A percentile compares a stretch with the other conserved stretches of the same genome.
phyloP scores from a whole-genome alignment of 148 eudicot species.

The Fallopia convolvulus region DNA sequence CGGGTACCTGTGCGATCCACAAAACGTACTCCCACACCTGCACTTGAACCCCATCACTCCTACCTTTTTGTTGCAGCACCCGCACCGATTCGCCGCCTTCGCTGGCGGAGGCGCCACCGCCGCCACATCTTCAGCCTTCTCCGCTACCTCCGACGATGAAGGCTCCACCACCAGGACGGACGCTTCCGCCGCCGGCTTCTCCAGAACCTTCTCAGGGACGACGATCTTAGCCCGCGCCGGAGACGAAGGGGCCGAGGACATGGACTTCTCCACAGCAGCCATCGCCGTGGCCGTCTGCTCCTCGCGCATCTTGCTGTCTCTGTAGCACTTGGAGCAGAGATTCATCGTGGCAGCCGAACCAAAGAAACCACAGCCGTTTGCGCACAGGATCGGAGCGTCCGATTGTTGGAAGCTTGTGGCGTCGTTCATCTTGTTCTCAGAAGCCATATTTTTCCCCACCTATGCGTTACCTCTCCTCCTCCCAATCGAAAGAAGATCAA shows the following conservation, averaged over 20 bases:
- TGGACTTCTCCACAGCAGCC: conserved; percentile 29
- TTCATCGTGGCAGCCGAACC: conserved; percentile 48
- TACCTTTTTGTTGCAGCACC: conserved; percentile 47
- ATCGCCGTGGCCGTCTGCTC: conserved; percentile 32
- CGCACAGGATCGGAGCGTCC: conserved; percentile 39
- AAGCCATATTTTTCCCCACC: conserved; percentile 15
- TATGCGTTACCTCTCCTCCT: background rate
- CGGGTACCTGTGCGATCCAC: conserved; percentile 55
- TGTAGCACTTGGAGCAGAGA: conserved; percentile 55
- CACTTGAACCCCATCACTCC: conserved; percentile 60
- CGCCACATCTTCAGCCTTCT: conserved; percentile 3
- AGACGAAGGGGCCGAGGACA: background rate
- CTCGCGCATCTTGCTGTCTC: conserved; percentile 26
- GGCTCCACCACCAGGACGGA: background rate
- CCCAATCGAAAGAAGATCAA: background rate
- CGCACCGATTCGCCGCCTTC: conserved; percentile 32
- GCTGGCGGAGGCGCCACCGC: background rate
- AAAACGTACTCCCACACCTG: conserved; percentile 44
- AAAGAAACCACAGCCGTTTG: conserved; percentile 63
- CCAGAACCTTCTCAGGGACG: background rate
- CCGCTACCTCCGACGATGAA: conserved; percentile 6
- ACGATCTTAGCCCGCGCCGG: background rate
- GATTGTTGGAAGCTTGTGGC: conserved; percentile 37
- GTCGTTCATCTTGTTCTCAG: conserved; percentile 40
- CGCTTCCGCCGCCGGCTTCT: background rate